Conservation (phyloP, 2,329 filamentous ascomycete species). For the Xylariaceae sp. region DNA sequence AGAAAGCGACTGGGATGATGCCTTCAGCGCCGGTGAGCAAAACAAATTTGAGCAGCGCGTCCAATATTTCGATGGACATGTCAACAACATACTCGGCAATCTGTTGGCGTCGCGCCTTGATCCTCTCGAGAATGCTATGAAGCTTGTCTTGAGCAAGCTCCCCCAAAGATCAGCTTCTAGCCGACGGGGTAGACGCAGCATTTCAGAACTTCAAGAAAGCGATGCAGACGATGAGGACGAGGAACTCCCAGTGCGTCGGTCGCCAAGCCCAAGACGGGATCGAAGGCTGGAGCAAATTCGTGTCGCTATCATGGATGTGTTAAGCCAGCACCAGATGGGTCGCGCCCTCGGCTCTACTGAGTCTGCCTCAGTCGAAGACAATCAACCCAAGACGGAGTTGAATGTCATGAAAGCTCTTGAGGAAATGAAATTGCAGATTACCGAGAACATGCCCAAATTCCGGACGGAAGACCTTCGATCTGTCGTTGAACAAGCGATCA, state of each 20-base stretch:
- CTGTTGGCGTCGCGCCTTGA: conserved; percentile 70
- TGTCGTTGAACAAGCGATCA: conserved; percentile 59
- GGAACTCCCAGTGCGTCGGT: conserved; percentile 57
- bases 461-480: conserved; percentile 51
- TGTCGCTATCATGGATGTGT: conserved; percentile 64
- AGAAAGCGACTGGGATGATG: conserved; percentile 87
- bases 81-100: conserved; percentile 78
- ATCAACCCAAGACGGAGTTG: conserved; percentile 38
- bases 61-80: conserved; percentile 84
- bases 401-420: conserved; percentile 62
- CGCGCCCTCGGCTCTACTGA: conserved; percentile 32
- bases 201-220: conserved; percentile 71
- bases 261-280: conserved; percentile 72
- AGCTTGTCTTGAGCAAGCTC: conserved; percentile 59
- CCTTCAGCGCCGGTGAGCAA: conserved; percentile 76
- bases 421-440: conserved; percentile 54
- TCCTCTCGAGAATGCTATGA: conserved; percentile 78
- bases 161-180: conserved; percentile 51
- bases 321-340: conserved; percentile 52
- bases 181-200: conserved; percentile 56
- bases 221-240: conserved; percentile 96
- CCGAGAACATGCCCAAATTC: conserved; percentile 41
- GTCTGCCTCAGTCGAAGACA: conserved; percentile 24
- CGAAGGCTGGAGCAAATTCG: conserved; percentile 79
- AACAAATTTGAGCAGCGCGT: conserved; percentile 75